Base-by-base conservation (phyloP, 768 basidiomycete genomes). In the Boletus reticuloceps region DNA sequence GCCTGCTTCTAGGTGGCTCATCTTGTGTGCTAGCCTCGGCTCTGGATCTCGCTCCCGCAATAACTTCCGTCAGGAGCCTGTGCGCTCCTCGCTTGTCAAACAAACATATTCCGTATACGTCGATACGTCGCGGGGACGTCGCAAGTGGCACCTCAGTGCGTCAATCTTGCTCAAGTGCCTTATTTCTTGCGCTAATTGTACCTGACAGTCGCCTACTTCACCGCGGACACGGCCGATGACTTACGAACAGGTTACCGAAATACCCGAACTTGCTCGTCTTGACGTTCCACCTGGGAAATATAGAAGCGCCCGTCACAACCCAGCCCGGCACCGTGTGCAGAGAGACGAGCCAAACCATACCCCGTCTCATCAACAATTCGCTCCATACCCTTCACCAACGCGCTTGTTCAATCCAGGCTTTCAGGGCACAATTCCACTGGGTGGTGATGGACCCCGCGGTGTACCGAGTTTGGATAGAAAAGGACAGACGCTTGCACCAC, bases 91-190 rank as follows among this genome's bases (percentile, higher is more conserved):
- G 47, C 77, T 91, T 29, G 79, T 88, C 54, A 91, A 91, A 64
- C 89, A 91, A 67, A 91, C 89, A 0, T 91, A 89, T 66, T 89
- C 88, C 9, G 88, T 88, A 29, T 88, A 79, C 61, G 85, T 89
- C 37, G 79, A 86, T n/a, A 85, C 82, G 3, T 62, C 78, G 19
- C 71, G 75, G 52, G 88, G 87, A n/a, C 79, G 80, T 54, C 78
- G 85, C 58, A 91, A 91, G 62, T 91, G 89, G 89, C 89, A 91
- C 61, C 77, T 91, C 32, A 90, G 89, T 89, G 68, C 50, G 85
- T 72, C 39, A 14, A 54, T 43, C 58, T 61, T 22, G 47, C 51
- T 36, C 37, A 34, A 36, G n/a, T 14, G 43, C 43, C 51, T 46
- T 45, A 16, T 10, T 29, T 36, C 37, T 54, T 29, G 39, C 14